Evolutionary conservation across 306 rosid species (phyloP), one percentile per base, ranked within the genome.

Genomic region (Trifolium repens): DNA sequence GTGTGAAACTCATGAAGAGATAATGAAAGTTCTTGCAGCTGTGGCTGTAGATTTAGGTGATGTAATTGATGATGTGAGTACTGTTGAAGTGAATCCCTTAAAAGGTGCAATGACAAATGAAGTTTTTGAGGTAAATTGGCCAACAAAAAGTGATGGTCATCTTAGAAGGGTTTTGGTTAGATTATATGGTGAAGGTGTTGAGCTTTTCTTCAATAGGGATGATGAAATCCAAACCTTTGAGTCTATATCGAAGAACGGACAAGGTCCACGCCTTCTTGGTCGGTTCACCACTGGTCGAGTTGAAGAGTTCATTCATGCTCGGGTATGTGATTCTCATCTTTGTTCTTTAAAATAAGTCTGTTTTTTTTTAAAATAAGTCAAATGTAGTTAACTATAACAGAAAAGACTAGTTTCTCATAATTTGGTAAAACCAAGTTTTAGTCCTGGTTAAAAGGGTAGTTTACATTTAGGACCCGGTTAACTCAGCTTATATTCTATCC

Each of bases 41-140:
- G 83, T 94, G 69, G 97, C 98, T 64, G 77, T 73, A 2, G 83
- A 85, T 26, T 81, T 88, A 87, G 97, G 97, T 10, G 99, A 94
- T 69, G 78, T 52, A 7, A 81, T 84, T 27, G 91, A 83, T 34
- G 97, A 94, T 40, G n/a, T 84, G 79, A 68, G 26, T 47, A 9
- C 67, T 4, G 75, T 91, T 80, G 82, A 87, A 72, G 83, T 90
- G 83, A 80, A 78, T 13, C 98, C 91, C 7, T 24, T 94, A 55
- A 94, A 85, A 16, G 99, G 98, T 19, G 98, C 98, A 49, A 85
- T 94, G 97, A 94, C 99, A 17, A 94, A 94, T 77, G 86, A 94
- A 80, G 97, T 94, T 44, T 94, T 81, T 42, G 84, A 88, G 82
- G 49, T 94, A 19, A 92, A 81, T 16, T 94, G 98, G 99, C 91